A percentile compares a stretch with the other conserved stretches of the same genome.
These are phyloP conservation scores for Eucalyptus shirleyi DNA, from an alignment of 345 rosid genomes.

Conservation along the genomic window DNA sequence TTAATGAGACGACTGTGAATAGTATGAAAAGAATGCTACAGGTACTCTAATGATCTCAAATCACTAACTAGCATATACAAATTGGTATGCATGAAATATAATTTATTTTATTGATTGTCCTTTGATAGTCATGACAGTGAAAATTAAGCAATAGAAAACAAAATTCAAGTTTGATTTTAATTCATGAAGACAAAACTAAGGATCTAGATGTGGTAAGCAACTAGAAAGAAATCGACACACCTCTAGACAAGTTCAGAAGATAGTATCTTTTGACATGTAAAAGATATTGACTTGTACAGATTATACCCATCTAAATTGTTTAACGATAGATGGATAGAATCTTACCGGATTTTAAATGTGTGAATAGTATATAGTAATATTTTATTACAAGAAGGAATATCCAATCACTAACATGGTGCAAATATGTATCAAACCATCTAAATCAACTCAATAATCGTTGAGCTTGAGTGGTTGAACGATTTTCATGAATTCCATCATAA, in stretches of 20 bases:
- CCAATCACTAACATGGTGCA: neutral
- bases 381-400: neutral
- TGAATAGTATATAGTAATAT: neutral
- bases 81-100: neutral
- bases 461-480: neutral
- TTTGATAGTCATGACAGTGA: neutral
- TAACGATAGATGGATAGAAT: neutral
- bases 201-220: neutral
- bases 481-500: neutral
- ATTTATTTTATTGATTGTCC: neutral
- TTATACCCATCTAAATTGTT: neutral
- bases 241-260: neutral
- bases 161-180: neutral
- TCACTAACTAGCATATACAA: neutral
- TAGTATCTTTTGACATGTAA: neutral
- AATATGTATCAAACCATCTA: neutral
- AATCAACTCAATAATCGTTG: neutral
- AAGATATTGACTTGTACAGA: neutral
- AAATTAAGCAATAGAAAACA: neutral
- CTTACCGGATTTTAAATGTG: neutral
- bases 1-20: neutral
- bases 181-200: neutral
- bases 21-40: neutral
- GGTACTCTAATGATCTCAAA: neutral
- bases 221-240: neutral